Evolutionary conservation across 148 eudicot genomes (phyloP).

Genomic region (Vaccinium corymbosum): DNA sequence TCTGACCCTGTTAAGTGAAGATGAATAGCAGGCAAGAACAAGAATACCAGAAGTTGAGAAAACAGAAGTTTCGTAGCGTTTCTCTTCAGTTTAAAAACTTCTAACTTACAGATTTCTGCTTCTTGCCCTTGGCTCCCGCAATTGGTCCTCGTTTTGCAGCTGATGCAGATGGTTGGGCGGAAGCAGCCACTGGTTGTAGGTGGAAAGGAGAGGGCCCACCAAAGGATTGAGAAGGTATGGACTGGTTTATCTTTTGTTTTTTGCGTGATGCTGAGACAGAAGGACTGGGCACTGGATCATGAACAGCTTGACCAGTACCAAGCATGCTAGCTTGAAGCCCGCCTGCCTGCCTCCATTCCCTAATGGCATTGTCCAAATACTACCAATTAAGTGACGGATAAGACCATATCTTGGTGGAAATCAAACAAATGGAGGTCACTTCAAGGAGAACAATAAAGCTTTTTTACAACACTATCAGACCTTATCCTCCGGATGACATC

Average conservation of each 20-base stretch:
- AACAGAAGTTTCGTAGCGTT: background rate
- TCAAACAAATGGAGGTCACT: background rate
- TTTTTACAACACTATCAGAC: conserved; percentile 26
- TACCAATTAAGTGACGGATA: conserved; percentile 29
- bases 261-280: conserved; percentile 83
- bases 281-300: conserved; percentile 73
- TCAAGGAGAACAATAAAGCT: conserved; percentile 10
- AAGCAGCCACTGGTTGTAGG: conserved; percentile 33
- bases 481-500: conserved; percentile 80
- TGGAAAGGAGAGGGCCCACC: conserved; percentile 51
- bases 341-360: conserved; percentile 92
- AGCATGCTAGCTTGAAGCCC: conserved; percentile 63
- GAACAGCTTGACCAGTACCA: conserved; percentile 52
- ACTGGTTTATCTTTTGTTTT: conserved; percentile 62
- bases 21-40: conserved; percentile 1
- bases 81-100: conserved; percentile 21
- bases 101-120: conserved; percentile 48
- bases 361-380: conserved; percentile 25
- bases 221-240: conserved; percentile 68
- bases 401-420: conserved; percentile 5
- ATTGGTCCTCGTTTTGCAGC: conserved; percentile 47
- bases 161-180: conserved; percentile 52
- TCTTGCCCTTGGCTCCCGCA: conserved; percentile 50
- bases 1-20: conserved; percentile 19
- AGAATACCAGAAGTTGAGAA: conserved; percentile 5